Conservation (phyloP, 2,329 filamentous ascomycete genomes). For the Claviceps sp. region DNA sequence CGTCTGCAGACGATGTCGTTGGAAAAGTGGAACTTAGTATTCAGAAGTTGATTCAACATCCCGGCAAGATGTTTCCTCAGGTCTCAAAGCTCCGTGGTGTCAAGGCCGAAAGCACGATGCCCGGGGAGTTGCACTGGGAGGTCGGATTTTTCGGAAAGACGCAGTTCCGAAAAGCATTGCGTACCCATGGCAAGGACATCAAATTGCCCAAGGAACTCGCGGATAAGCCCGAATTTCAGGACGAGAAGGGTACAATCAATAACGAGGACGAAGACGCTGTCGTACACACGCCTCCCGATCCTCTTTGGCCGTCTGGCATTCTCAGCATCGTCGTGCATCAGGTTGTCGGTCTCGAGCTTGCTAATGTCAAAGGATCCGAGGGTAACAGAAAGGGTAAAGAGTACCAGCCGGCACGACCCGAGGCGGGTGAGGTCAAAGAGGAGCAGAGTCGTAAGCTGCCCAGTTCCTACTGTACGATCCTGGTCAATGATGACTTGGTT, state of each 20-base stretch:
- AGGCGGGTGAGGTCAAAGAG: conserved; percentile 73
- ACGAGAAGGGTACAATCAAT: conserved; percentile 66
- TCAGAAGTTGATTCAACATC: conserved; percentile 85
- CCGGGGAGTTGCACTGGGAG: conserved; percentile 89
- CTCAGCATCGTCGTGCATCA: conserved; percentile 82
- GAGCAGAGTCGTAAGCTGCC: conserved; percentile 70
- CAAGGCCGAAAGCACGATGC: conserved; percentile 77
- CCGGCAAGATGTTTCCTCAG: conserved; percentile 84
- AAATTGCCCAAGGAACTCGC: conserved; percentile 61
- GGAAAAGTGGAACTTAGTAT: conserved; percentile 90
- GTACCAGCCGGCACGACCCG: conserved; percentile 72
- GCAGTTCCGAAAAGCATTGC: conserved; percentile 68
- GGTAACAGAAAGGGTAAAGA: conserved; percentile 74
- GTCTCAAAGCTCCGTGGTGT: conserved; percentile 72
- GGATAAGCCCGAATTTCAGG: conserved; percentile 65
- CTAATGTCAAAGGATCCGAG: conserved; percentile 73
- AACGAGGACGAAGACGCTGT: conserved; percentile 67
- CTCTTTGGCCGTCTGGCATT: conserved; percentile 88
- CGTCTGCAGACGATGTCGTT: conserved; percentile 85
- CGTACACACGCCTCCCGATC: conserved; percentile 80
- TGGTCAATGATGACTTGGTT: conserved; percentile 75
- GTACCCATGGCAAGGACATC: conserved; percentile 76
- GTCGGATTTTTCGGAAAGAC: conserved; percentile 92
- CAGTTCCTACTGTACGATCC: conserved; percentile 85
- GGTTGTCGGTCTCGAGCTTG: conserved; percentile 87